A percentile compares a stretch with the other conserved stretches of the same genome.
phyloP scores from a whole-genome alignment of 371 early-diverging fungal genomes.

The Chytridium lagenaria region DNA sequence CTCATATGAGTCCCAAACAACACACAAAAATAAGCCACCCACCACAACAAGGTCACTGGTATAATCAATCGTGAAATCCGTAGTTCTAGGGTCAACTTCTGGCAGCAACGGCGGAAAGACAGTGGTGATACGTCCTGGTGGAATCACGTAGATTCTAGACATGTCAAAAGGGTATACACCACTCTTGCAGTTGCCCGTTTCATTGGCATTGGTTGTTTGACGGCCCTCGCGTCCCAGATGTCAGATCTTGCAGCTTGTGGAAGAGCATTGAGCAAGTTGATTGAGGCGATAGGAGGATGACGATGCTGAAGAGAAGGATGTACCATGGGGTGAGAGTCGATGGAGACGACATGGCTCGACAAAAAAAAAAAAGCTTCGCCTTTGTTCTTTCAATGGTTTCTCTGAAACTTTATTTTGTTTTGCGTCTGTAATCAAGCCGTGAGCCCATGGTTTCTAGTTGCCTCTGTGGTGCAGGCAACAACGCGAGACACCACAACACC shows the following conservation, averaged over 20 bases:
- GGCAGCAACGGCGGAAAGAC: constrained; percentile 17
- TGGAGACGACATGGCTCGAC: no score
- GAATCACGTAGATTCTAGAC: constrained; percentile 11
- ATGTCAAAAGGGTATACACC: constrained; percentile 17
- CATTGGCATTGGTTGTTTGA: neutral
- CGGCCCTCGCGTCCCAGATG: neutral
- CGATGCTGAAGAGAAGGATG: no score
- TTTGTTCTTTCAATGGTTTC: no score
- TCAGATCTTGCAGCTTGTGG: neutral
- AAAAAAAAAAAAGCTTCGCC: no score
- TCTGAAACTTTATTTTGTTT: no score
- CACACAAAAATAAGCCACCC: neutral
- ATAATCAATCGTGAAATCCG: constrained; percentile 23
- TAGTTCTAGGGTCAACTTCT: neutral
- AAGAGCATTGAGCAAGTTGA: no score
- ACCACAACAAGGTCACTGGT: neutral
- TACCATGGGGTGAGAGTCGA: no score
- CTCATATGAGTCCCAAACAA: neutral
- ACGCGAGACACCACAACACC: no score
- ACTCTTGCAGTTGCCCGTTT: constrained; percentile 16
- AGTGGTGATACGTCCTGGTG: neutral
- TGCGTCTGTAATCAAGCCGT: no score
- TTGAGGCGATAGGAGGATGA: no score
- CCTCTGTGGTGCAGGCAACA: no score
- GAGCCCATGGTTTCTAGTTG: no score